A percentile compares a stretch with the other conserved stretches of the same genome.
phyloP scores from a whole-genome alignment of 2,329 filamentous ascomycete genomes.

The Pseudovirgaria hyperparasitica region DNA sequence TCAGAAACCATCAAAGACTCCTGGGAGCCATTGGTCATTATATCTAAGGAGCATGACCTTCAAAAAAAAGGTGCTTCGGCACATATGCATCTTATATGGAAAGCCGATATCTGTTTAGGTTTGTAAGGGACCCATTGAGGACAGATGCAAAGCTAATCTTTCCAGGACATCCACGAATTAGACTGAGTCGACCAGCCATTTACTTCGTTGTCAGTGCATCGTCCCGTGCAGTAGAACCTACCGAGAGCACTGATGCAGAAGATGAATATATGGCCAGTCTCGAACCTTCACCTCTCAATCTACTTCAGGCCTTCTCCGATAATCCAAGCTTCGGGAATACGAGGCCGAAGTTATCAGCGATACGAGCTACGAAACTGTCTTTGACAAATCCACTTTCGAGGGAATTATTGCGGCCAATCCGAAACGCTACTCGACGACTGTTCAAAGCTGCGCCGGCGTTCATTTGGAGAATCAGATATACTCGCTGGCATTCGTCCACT shows the following conservation, averaged over 20 bases:
- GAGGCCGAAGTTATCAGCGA: conserved; percentile 56
- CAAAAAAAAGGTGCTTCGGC: conserved; percentile 13
- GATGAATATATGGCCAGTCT: conserved; percentile 59
- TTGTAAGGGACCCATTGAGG: conserved; percentile 5
- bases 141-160: conserved; percentile 4
- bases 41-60: too few relatives aligned
- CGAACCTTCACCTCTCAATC: conserved; percentile 56
- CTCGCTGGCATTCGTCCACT: conserved; percentile 48
- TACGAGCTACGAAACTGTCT: conserved; percentile 61
- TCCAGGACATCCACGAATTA: conserved; percentile 37
- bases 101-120: conserved; percentile 23
- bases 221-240: conserved; percentile 39
- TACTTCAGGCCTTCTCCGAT: conserved; percentile 59
- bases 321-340: conserved; percentile 51
- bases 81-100: conserved; percentile 26
- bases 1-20: conserved; percentile 25
- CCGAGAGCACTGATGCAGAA: conserved; percentile 28
- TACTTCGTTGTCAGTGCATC: conserved; percentile 46
- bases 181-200: conserved; percentile 52
- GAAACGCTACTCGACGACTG: conserved; percentile 48
- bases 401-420: conserved; percentile 50
- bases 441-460: conserved; percentile 56
- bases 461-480: conserved; percentile 62
- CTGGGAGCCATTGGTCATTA: conserved; percentile 19
- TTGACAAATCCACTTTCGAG: conserved; percentile 49